Conservation (phyloP, 306 rosid species). For the Acacia crassicarpa region DNA sequence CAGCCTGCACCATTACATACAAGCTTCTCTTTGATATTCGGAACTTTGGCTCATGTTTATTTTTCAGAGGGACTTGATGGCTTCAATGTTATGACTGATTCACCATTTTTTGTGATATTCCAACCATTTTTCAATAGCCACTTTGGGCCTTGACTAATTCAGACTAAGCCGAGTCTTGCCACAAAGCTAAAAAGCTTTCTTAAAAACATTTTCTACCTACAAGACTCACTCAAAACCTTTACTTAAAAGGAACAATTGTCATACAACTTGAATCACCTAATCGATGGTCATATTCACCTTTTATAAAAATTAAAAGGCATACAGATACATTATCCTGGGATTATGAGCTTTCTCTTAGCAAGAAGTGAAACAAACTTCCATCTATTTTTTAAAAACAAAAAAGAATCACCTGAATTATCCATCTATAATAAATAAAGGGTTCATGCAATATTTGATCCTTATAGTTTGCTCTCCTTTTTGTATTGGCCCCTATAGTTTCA, state of each 20-base stretch:
- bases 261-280: neutral
- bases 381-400: neutral
- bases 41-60: neutral
- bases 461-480: too few relatives aligned
- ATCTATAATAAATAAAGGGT: neutral
- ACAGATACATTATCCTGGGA: neutral
- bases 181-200: neutral
- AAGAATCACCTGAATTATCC: neutral
- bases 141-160: neutral
- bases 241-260: neutral
- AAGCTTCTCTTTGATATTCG: neutral
- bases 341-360: neutral
- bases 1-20: constrained; percentile 58
- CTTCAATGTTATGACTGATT: neutral
- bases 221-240: neutral
- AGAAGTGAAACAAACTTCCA: neutral
- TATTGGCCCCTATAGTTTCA: too few relatives aligned
- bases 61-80: neutral
- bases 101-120: neutral
- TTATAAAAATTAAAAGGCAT: neutral
- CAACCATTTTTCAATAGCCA: neutral
- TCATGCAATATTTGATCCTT: too few relatives aligned
- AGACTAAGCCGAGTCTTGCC: neutral
- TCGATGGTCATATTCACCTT: neutral
- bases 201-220: neutral